Conservation (phyloP, 2,329 filamentous ascomycete species). For the Pseudogymnoascus verrucosus region DNA sequence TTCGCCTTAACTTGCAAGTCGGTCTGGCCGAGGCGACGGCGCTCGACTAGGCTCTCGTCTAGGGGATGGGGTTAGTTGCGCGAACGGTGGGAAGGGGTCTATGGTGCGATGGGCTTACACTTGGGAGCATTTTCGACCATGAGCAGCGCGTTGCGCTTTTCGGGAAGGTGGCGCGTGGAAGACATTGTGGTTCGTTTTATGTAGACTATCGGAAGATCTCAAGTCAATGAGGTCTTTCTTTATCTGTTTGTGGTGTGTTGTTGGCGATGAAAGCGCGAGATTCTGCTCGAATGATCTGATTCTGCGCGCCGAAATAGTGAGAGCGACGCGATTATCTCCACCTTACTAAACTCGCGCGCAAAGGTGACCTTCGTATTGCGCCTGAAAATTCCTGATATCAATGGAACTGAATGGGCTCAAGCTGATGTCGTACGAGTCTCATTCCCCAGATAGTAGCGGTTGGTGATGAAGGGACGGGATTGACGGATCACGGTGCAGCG, state of each 20-base stretch:
- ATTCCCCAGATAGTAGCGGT: not conserved
- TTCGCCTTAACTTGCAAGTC: constrained; percentile 70
- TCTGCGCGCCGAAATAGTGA: not conserved
- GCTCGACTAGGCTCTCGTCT: constrained; percentile 52
- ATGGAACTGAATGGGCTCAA: not conserved
- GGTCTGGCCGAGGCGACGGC: constrained; percentile 86
- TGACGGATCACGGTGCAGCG: not conserved
- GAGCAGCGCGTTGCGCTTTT: constrained; percentile 10
- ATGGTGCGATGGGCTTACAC: constrained; percentile 8
- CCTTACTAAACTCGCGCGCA: not conserved
- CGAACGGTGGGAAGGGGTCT: not conserved
- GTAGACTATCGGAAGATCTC: not conserved
- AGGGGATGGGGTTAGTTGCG: not conserved
- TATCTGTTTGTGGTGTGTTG: not conserved
- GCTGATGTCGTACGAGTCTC: not conserved
- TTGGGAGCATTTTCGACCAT: constrained; percentile 7
- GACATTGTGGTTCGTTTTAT: not conserved
- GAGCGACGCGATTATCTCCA: constrained; percentile 1
- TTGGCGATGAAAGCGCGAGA: not conserved
- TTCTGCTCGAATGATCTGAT: not conserved
- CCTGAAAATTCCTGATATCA: not conserved
- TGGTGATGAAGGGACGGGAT: constrained; percentile 1
- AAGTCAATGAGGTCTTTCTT: not conserved
- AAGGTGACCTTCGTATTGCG: not conserved
- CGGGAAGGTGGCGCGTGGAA: constrained; percentile 8